These are phyloP conservation scores for Candida michaelii DNA, from an alignment of 805 yeast genomes.

Conservation along the genomic window DNA sequence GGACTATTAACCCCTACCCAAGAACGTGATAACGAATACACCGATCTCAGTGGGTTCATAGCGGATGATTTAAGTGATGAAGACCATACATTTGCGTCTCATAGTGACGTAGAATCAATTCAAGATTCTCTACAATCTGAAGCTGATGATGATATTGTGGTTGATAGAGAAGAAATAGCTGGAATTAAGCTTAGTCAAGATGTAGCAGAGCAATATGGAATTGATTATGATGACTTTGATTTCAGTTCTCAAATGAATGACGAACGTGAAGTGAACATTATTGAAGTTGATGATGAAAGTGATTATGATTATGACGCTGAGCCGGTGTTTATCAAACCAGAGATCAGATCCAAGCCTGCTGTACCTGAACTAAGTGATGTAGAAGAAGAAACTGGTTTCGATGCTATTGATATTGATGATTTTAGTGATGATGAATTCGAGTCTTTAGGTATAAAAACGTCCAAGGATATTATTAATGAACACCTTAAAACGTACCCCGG, in stretches of 20 bases:
- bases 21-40: conserved; percentile 29
- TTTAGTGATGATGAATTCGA: conserved; percentile 20
- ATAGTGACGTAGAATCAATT: conserved; percentile 6
- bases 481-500: conserved; percentile 28
- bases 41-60: conserved; percentile 27
- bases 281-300: conserved; percentile 26
- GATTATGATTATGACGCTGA: conserved; percentile 27
- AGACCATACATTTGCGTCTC: conserved; percentile 4
- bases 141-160: conserved; percentile 11
- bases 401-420: conserved; percentile 4
- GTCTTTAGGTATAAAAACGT: conserved; percentile 24
- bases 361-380: neutral
- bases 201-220: conserved; percentile 30
- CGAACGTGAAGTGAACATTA: conserved; percentile 36
- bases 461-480: conserved; percentile 12
- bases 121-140: conserved; percentile 4
- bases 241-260: conserved; percentile 41
- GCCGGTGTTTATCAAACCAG: conserved; percentile 7
- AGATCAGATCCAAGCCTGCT: neutral
- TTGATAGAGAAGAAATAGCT: conserved; percentile 22
- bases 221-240: conserved; percentile 20
- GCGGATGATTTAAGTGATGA: conserved; percentile 11
- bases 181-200: conserved; percentile 33
- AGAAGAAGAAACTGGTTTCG: neutral
- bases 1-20: conserved; percentile 35